These are phyloP conservation scores for Athelia sp. DNA, from an alignment of 1,284 basidiomycete genomes.

Conservation along the genomic window DNA sequence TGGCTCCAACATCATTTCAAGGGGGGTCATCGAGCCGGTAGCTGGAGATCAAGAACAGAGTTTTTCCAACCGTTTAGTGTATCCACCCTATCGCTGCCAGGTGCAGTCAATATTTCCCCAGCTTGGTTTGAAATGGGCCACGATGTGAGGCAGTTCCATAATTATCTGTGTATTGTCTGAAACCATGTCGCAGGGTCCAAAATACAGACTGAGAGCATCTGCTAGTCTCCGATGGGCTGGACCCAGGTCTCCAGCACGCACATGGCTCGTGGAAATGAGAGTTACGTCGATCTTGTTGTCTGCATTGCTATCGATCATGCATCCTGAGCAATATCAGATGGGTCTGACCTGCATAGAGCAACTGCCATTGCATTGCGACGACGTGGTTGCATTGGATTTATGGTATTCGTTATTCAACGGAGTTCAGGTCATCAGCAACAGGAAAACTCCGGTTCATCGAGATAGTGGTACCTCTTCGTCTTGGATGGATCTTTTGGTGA, in stretches of 20 bases:
- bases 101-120: slow-evolving; percentile 3
- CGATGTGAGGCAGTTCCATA: not conserved
- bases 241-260: not conserved
- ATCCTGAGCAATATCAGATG: slow-evolving; percentile 5
- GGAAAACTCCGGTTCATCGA: slow-evolving; percentile 3
- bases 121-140: slow-evolving; percentile 4
- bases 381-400: not conserved
- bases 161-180: not conserved
- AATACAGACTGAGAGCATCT: not conserved
- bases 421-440: slow-evolving; percentile 3
- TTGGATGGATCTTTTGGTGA: slow-evolving; percentile 4
- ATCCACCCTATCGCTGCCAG: not conserved
- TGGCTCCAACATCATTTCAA: too few species aligned
- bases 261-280: not conserved
- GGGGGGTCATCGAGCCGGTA: too few species aligned
- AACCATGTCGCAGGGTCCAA: not conserved
- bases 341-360: not conserved
- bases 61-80: too few species aligned
- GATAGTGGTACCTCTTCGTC: not conserved
- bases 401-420: slow-evolving; percentile 6
- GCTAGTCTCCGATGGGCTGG: not conserved
- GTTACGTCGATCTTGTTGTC: not conserved
- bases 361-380: not conserved
- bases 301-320: not conserved
- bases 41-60: too few species aligned